Percentiles rank a stretch among this genome's conserved stretches.
Evolutionary conservation across 768 basidiomycete species (phyloP).

Genomic region (Lanmaoa pseudosensibilis): DNA sequence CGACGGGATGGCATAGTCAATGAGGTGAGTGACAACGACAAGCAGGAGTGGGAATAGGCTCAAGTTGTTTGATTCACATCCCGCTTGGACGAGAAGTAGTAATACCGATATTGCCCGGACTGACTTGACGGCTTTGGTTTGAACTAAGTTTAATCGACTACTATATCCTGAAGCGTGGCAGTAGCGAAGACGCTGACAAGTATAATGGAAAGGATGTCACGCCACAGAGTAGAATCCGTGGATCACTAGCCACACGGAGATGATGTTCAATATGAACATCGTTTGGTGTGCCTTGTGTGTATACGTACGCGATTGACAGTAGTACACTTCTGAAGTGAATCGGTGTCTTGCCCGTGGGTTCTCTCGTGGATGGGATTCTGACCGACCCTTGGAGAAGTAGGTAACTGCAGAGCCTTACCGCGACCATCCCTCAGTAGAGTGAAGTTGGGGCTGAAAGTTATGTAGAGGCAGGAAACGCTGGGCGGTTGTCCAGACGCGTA

Average conservation of each 20-base stretch:
- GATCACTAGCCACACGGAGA: neutral
- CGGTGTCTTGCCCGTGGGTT: neutral
- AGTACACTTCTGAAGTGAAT: neutral
- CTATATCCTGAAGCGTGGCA: neutral
- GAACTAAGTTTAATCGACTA: neutral
- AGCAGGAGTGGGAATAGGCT: neutral
- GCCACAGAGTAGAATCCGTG: neutral
- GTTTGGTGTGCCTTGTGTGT: neutral
- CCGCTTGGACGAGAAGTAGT: neutral
- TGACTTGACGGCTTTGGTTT: neutral
- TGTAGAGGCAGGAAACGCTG: neutral
- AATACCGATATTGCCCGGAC: neutral
- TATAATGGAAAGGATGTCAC: neutral
- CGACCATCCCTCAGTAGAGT: neutral
- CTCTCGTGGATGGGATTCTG: neutral
- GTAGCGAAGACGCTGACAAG: neutral
- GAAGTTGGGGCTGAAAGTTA: neutral
- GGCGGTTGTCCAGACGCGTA: neutral
- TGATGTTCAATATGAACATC: neutral
- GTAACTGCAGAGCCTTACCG: neutral
- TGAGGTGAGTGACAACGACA: neutral
- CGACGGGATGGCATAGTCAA: constrained; percentile 18
- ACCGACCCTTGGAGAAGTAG: neutral
- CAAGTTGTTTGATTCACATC: neutral
- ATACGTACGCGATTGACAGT: neutral